These are phyloP conservation scores for Fusarium beomiforme DNA, from an alignment of 2,329 filamentous ascomycete genomes.

Conservation along the genomic window DNA sequence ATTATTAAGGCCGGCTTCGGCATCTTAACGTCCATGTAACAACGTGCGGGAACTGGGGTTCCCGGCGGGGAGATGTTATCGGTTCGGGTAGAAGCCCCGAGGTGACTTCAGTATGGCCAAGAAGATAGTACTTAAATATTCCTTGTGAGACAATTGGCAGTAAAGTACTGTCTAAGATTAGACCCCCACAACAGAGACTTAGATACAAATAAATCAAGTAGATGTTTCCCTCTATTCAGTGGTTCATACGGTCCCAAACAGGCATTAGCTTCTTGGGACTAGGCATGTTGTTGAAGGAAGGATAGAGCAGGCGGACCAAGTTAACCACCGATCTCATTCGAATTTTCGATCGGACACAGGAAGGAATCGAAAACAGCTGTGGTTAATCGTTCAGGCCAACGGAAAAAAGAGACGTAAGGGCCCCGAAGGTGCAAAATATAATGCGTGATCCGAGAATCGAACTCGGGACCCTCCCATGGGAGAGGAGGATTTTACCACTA, in stretches of 20 bases:
- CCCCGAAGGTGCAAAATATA: constrained; percentile 1
- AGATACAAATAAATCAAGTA: not conserved
- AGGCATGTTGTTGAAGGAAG: not conserved
- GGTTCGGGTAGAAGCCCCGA: constrained; percentile 1
- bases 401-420: not conserved
- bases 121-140: not conserved
- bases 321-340: not conserved
- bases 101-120: not conserved
- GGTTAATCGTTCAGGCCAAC: too few species aligned
- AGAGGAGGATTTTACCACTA: constrained; percentile 54
- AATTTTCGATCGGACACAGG: too few species aligned
- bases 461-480: constrained; percentile 51
- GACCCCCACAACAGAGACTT: not conserved
- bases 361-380: not conserved
- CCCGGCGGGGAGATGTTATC: constrained; percentile 15
- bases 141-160: not conserved
- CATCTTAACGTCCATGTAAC: constrained; percentile 6
- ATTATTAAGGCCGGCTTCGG: constrained; percentile 30
- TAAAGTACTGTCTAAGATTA: not conserved
- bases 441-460: constrained; percentile 51
- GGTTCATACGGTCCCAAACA: too few species aligned
- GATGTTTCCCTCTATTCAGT: not conserved
- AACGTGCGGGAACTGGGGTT: constrained; percentile 18
- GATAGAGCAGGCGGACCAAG: not conserved
- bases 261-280: not conserved